Evolutionary conservation across 352 stramenopile genomes (phyloP), one percentile per base, ranked within the genome.

Genomic region (Phytophthora aleatoria): DNA sequence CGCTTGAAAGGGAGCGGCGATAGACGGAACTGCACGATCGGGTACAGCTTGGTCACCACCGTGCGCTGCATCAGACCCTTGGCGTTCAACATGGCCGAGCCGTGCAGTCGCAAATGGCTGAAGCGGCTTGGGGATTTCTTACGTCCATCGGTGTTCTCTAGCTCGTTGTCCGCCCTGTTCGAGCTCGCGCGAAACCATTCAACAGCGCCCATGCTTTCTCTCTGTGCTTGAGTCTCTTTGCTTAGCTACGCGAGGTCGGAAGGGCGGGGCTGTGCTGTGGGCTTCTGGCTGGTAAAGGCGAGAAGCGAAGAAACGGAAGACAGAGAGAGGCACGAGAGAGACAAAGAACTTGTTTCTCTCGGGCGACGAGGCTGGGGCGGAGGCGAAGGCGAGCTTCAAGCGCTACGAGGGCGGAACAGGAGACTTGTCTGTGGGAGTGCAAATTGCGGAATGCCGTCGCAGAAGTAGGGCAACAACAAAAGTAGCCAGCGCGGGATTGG

Each of bases 31-130:
- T 78, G 69, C 53, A 80, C 69, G 30, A 83, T 82, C n/a, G 74
- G 74, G 50, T 79, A 82, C 16, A 82, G 52, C 43, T 76, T 77
- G 13, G 64, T 74, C 27, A 83, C 74, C 0, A 83, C 74, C 27
- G 74, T 79, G 26, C 80, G 74, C 31, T 83, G 74, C 50, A 83
- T 12, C 30, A 80, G 45, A 2, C 70, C 74, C 53, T 83, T 83
- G 50, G 74, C 74, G 51, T 74, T 83, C 54, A 77, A 30, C 62
- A 76, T 73, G 26, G 71, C 67, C 38, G 71, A 83, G 36, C 72
- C 72, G 47, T 83, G 74, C 26, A 83, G 51, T 11, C 74, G 59
- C 27, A 83, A 49, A 11, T 67, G 58, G 8, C 58, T 49, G 16
- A 79, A 76, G 64, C 74, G 74, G n/a, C 35, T 67, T 35, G 31